These are phyloP conservation scores for Pythium apleroticum DNA, from an alignment of 352 stramenopile species.

Conservation along the genomic window DNA sequence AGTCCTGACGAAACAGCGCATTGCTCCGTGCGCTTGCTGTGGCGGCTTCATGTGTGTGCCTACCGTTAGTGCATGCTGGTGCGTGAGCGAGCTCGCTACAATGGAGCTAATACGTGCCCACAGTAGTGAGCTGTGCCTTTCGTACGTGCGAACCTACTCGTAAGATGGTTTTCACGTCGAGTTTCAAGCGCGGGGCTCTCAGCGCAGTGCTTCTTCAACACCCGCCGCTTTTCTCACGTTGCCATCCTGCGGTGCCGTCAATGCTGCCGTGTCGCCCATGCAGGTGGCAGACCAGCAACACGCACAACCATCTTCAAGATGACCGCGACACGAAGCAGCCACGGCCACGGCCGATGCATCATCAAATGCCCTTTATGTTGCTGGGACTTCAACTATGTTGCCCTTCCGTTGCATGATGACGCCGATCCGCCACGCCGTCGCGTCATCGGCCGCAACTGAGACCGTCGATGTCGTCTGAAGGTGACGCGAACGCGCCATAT, in stretches of 20 bases:
- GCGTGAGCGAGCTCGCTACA: no score
- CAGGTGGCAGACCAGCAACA: no score
- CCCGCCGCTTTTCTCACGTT: neutral
- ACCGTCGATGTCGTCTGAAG: conserved; percentile 25
- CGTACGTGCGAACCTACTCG: no score
- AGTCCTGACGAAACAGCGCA: no score
- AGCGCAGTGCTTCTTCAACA: no score
- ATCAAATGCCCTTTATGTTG: conserved; percentile 10
- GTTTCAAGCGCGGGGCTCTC: neutral
- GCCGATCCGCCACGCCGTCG: conserved; percentile 17
- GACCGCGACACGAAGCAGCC: conserved; percentile 6
- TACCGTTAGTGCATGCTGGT: no score
- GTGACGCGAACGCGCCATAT: conserved; percentile 21
- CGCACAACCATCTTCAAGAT: conserved; percentile 9
- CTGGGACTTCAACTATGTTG: conserved; percentile 16
- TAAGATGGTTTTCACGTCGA: neutral
- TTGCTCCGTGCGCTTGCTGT: no score
- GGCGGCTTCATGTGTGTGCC: no score
- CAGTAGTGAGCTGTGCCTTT: no score
- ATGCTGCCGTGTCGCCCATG: neutral
- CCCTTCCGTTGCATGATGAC: conserved; percentile 32
- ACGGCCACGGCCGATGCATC: conserved; percentile 18
- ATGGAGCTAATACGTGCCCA: no score
- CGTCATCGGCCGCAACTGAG: conserved; percentile 19
- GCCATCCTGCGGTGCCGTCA: neutral